Conservation (phyloP, 2,329 filamentous ascomycete species). For the Stylonectria norvegica region DNA sequence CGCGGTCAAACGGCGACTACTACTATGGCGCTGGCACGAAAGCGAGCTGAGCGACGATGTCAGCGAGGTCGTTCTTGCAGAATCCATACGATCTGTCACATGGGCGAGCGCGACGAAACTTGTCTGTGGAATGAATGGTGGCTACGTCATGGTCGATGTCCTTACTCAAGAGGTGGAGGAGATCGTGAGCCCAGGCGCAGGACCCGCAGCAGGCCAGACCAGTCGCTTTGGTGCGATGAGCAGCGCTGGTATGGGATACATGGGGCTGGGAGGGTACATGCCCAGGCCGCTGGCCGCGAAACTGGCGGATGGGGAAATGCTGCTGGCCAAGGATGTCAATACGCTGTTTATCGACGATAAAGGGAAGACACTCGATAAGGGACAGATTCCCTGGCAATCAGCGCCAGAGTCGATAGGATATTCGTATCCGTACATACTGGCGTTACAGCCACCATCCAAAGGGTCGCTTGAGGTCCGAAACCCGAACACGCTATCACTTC, state of each 20-base stretch:
- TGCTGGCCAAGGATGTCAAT: conserved; percentile 97
- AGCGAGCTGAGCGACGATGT: conserved; percentile 77
- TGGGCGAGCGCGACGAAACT: conserved; percentile 88
- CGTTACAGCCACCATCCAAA: conserved; percentile 77
- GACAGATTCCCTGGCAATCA: conserved; percentile 86
- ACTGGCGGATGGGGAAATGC: conserved; percentile 75
- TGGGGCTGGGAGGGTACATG: conserved; percentile 88
- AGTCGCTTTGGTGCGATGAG: conserved; percentile 80
- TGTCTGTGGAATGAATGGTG: conserved; percentile 85
- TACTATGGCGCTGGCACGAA: conserved; percentile 95
- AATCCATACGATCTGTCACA: conserved; percentile 81
- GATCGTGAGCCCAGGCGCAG: conserved; percentile 71
- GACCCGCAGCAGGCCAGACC: conserved; percentile 60
- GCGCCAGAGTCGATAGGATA: conserved; percentile 92
- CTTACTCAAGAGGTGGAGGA: conserved; percentile 70
- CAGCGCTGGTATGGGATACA: conserved; percentile 89
- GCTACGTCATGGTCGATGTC: conserved; percentile 86
- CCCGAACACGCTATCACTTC: conserved; percentile 81
- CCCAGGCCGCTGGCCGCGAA: conserved; percentile 85
- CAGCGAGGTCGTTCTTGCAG: conserved; percentile 73
- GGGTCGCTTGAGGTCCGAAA: conserved; percentile 88
- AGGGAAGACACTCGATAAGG: conserved; percentile 76
- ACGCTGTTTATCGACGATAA: conserved; percentile 85
- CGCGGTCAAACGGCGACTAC: conserved; percentile 82
- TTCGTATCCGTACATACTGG: conserved; percentile 92